These are phyloP conservation scores for Claviceps sp. DNA, from an alignment of 2,329 filamentous ascomycete species.

Conservation along the genomic window DNA sequence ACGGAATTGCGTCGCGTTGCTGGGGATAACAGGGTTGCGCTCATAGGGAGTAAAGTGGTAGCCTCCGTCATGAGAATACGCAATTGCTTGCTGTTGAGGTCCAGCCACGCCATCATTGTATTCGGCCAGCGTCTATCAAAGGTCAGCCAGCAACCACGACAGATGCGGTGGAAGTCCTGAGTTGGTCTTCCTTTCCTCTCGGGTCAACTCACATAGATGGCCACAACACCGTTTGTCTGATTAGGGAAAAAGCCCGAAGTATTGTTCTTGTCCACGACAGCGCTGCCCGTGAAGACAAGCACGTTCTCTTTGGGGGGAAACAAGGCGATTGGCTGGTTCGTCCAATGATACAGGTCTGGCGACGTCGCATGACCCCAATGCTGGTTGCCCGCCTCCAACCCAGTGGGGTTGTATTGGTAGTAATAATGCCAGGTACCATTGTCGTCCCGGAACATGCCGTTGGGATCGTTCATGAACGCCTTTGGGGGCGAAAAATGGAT, in stretches of 20 bases:
- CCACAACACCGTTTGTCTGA: constrained; percentile 47
- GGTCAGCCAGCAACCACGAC: neutral
- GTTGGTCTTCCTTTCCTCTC: too few species aligned
- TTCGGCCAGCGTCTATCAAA: constrained; percentile 13
- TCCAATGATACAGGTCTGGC: constrained; percentile 48
- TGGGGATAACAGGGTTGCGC: constrained; percentile 45
- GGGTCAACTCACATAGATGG: constrained; percentile 20
- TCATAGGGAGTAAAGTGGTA: constrained; percentile 47
- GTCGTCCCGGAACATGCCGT: constrained; percentile 32
- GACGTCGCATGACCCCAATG: constrained; percentile 57
- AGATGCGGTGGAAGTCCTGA: constrained; percentile 3
- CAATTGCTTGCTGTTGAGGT: constrained; percentile 42
- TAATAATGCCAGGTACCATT: constrained; percentile 49
- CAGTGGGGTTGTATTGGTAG: constrained; percentile 41
- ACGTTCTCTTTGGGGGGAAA: constrained; percentile 30
- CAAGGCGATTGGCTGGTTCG: constrained; percentile 49
- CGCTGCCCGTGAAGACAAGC: constrained; percentile 40
- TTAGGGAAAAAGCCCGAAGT: constrained; percentile 52
- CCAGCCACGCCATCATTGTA: constrained; percentile 2
- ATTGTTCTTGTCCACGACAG: constrained; percentile 48
- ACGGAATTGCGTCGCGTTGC: constrained; percentile 42
- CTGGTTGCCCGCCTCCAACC: constrained; percentile 39
- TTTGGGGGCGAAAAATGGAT: constrained; percentile 4
- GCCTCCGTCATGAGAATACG: constrained; percentile 48
- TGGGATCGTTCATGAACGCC: constrained; percentile 7